phyloP scores from a whole-genome alignment of 2,329 filamentous ascomycete genomes.

The Colletotrichum euphorbiae region DNA sequence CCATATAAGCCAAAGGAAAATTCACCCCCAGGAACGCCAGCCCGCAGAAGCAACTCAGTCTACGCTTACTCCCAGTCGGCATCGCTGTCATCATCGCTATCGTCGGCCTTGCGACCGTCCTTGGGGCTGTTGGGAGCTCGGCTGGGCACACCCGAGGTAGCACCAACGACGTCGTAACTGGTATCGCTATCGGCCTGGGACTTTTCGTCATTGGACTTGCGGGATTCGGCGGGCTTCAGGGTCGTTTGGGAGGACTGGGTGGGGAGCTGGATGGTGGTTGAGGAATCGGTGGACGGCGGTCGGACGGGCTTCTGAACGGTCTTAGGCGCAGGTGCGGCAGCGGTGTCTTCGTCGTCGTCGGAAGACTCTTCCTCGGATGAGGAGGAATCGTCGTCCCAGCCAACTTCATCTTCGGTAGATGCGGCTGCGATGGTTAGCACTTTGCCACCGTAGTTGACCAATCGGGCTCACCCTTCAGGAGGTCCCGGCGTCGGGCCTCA shows the following conservation, averaged over 20 bases:
- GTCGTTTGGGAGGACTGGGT: conserved; percentile 44
- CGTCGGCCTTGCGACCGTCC: conserved; percentile 65
- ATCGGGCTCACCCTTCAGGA: conserved; percentile 81
- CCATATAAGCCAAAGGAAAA: conserved; percentile 30
- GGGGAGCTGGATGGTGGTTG: conserved; percentile 70
- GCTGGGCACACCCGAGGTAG: conserved; percentile 79
- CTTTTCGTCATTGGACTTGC: conserved; percentile 87
- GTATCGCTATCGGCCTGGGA: conserved; percentile 93
- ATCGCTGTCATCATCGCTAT: conserved; percentile 76
- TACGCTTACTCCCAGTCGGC: conserved; percentile 78
- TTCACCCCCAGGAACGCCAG: conserved; percentile 40
- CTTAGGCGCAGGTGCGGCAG: conserved; percentile 48
- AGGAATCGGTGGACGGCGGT: conserved; percentile 65
- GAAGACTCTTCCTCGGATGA: conserved; percentile 52
- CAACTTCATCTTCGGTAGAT: conserved; percentile 77
- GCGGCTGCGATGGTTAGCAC: conserved; percentile 62
- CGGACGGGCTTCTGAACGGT: conserved; percentile 47
- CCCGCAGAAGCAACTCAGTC: conserved; percentile 25
- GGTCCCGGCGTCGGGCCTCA: conserved; percentile 86
- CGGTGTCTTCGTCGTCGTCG: conserved; percentile 43
- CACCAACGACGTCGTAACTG: conserved; percentile 93
- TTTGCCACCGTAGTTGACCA: not conserved
- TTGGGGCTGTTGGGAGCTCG: conserved; percentile 78
- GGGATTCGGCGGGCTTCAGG: conserved; percentile 74
- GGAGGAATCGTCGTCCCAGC: conserved; percentile 68